A percentile compares a stretch with the other conserved stretches of the same genome.
phyloP scores from a whole-genome alignment of 306 rosid genomes.

The Corylus heterophylla region DNA sequence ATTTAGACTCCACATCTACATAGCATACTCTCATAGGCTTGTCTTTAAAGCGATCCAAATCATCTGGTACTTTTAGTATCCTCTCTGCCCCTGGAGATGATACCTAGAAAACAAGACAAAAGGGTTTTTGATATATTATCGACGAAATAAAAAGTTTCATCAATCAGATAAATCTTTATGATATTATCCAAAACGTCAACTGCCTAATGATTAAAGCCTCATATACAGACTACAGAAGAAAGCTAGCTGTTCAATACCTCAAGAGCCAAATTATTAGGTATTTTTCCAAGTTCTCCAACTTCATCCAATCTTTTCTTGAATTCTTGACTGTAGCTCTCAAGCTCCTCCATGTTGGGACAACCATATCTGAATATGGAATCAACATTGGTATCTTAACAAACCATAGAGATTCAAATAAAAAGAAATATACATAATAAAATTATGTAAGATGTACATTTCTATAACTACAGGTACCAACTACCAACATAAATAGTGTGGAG shows the following conservation, averaged over 20 bases:
- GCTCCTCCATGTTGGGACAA: conserved; percentile 85
- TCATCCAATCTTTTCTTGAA: conserved; percentile 78
- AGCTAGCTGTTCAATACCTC: conserved; percentile 50
- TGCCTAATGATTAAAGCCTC: conserved; percentile 19
- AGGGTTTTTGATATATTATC: background rate
- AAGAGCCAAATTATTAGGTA: conserved; percentile 79
- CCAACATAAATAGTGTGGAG: background rate
- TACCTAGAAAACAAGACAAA: conserved; percentile 51
- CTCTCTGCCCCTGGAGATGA: conserved; percentile 94
- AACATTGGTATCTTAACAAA: conserved; percentile 23
- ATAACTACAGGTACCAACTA: background rate
- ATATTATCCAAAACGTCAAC: background rate
- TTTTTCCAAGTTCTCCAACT: conserved; percentile 74
- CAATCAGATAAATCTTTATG: conserved; percentile 18
- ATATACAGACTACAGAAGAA: conserved; percentile 2
- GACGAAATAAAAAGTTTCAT: background rate
- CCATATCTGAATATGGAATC: conserved; percentile 60
- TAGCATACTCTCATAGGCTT: conserved; percentile 77
- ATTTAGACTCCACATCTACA: conserved; percentile 45
- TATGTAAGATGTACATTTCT: background rate
- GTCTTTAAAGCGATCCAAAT: conserved; percentile 68
- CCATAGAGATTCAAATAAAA: conserved; percentile 7
- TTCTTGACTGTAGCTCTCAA: conserved; percentile 67
- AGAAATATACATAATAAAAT: background rate
- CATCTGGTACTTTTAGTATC: conserved; percentile 77